Percentiles rank a stretch among this genome's conserved stretches.
These are phyloP conservation scores for Stipa capillata DNA, from an alignment of 176 grass and related monocot species.

Conservation along the genomic window DNA sequence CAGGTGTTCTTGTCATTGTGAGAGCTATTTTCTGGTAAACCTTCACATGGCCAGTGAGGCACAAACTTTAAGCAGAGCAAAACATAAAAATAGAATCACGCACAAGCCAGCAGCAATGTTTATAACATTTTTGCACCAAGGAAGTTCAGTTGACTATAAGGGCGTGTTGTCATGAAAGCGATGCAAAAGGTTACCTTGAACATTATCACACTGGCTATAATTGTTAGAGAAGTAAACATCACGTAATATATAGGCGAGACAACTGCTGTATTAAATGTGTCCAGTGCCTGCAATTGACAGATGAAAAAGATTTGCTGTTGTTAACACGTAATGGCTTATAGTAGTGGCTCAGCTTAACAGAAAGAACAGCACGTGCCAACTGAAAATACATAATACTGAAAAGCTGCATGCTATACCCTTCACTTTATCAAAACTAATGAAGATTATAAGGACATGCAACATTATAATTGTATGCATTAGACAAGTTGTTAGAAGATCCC, in stretches of 20 bases:
- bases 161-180: neutral
- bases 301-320: conserved; percentile 8
- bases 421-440: neutral
- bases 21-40: conserved; percentile 30
- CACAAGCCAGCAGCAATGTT: neutral
- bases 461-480: neutral
- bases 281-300: conserved; percentile 58
- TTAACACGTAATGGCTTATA: too few relatives aligned
- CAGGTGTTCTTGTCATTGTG: neutral
- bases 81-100: conserved; percentile 6
- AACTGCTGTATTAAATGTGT: conserved; percentile 85
- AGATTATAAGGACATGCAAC: neutral
- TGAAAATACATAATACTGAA: neutral
- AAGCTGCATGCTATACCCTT: neutral
- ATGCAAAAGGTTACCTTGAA: conserved; percentile 55
- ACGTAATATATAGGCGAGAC: conserved; percentile 88
- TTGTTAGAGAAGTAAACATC: conserved; percentile 89
- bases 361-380: neutral
- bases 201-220: conserved; percentile 82
- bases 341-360: neutral
- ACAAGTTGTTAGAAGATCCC: neutral
- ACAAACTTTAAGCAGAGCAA: too few relatives aligned
- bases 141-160: neutral
- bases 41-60: neutral
- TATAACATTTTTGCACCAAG: neutral